phyloP scores from a whole-genome alignment of 495 filamentous ascomycete genomes.

The Thermothielavioides terrestris region DNA sequence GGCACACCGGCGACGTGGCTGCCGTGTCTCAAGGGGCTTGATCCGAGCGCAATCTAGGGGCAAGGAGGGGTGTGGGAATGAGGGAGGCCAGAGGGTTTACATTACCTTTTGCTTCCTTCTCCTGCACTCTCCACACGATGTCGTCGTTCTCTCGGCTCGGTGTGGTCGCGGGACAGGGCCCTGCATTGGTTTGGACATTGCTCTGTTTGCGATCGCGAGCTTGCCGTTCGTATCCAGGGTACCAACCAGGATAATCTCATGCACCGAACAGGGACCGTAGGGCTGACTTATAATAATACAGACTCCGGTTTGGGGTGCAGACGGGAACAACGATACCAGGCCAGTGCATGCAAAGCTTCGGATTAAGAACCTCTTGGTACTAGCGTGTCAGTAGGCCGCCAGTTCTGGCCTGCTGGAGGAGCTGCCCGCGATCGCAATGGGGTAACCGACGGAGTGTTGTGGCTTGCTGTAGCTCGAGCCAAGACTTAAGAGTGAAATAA shows the following conservation, averaged over 20 bases:
- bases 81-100: not conserved
- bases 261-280: constrained; percentile 14
- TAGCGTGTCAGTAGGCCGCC: constrained; percentile 19
- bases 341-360: constrained; percentile 24
- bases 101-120: constrained; percentile 34
- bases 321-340: constrained; percentile 7
- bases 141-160: constrained; percentile 30
- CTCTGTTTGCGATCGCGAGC: constrained; percentile 7
- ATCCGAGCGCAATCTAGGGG: not conserved
- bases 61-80: not conserved
- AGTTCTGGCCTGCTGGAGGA: constrained; percentile 2
- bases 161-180: constrained; percentile 14
- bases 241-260: no score
- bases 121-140: constrained; percentile 33
- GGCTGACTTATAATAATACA: constrained; percentile 30
- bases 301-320: constrained; percentile 8
- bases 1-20: not conserved
- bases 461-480: no score
- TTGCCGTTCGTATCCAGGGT: no score
- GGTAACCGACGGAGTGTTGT: no score
- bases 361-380: constrained; percentile 21
- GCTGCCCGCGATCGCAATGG: not conserved
- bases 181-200: constrained; percentile 31
- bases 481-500: no score
- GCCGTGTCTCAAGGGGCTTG: not conserved